Evolutionary conservation across 306 rosid genomes (phyloP), one percentile per base, ranked within the genome.

Genomic region (Luffa acutangula): DNA sequence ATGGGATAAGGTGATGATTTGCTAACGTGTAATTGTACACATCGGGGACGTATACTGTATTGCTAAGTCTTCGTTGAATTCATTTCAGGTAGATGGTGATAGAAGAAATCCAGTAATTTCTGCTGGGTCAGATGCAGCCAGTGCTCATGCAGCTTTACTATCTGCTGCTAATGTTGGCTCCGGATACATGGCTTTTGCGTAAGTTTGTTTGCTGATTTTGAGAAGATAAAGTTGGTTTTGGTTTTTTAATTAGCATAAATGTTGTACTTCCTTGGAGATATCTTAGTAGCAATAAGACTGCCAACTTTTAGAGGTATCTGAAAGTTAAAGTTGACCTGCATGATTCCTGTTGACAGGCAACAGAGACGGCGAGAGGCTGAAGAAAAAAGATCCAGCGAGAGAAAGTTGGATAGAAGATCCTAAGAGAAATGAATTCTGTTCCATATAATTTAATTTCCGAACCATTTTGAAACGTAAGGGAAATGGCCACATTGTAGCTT

Each of bases 141-240:
- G 93, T 82, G 86, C 96, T 78, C 95, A 89, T 82, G 88, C 91
- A 48, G 80, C 92, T 79, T 77, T 92, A 73, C 59, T 91, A 48
- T 88, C 97, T 79, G 91, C 96, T 83, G 80, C 92, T 62, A 92
- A 84, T 83, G 90, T 89, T 46, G 94, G 97, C 52, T 85, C 91
- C 33, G 97, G 99, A 73, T 93, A 92, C 90, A 83, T 87, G 91
- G 90, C 86, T 80, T 91, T 91, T 88, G 97, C 89, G 98, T 92
- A 87, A 81, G 97, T 87, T 45, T 79, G 18, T 75, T 31, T 75
- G 45, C 75, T 17, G 43, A 33, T 60, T 66, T 36, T n/a, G 13
- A 75, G 65, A 75, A 37, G 9, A 4, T 65, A 41, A 43, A 37
- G 41, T 80, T 18, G 63, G 52, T 21, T 46, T 63, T 75, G 57